A percentile compares a stretch with the other conserved stretches of the same genome.
These are phyloP conservation scores for Schizonepeta tenuifolia DNA, from an alignment of 257 asterid species.

Conservation along the genomic window DNA sequence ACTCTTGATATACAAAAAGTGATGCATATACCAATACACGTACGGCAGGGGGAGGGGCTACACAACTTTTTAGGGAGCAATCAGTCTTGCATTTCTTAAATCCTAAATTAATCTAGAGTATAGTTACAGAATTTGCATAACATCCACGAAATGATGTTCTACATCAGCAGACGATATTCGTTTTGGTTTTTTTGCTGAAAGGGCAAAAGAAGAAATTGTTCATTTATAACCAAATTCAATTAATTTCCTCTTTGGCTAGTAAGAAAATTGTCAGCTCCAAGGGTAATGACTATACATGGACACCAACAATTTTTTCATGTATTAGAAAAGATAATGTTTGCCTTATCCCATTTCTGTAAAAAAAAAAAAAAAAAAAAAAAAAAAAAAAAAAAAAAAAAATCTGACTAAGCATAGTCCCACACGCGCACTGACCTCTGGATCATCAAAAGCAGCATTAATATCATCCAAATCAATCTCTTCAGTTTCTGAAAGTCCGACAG, in stretches of 20 bases:
- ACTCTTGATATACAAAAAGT: slow-evolving; percentile 7
- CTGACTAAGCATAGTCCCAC: slow-evolving; percentile 19
- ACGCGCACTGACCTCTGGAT: slow-evolving; percentile 74
- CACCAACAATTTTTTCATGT: slow-evolving; percentile 2
- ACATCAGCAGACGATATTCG: no score
- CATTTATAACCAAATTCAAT: not conserved
- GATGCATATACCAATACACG: not conserved
- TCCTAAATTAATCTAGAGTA: not conserved
- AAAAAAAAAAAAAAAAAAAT: no score
- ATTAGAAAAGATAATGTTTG: not conserved
- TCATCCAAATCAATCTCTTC: slow-evolving; percentile 96
- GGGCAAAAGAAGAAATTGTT: not conserved
- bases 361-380: no score
- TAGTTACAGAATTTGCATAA: slow-evolving; percentile 2
- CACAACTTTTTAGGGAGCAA: slow-evolving; percentile 6
- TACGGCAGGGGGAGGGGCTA: not conserved
- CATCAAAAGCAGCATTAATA: slow-evolving; percentile 96
- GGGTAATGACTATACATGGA: slow-evolving; percentile 3
- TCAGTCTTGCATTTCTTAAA: not conserved
- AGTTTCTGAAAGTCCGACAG: slow-evolving; percentile 68
- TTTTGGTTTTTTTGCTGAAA: not conserved
- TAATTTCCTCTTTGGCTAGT: not conserved
- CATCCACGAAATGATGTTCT: slow-evolving; percentile 8
- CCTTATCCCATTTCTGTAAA: slow-evolving; percentile 11
- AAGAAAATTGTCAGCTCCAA: not conserved